phyloP scores from a whole-genome alignment of 192 early-diverging fungal species.

The Gigaspora rosea region DNA sequence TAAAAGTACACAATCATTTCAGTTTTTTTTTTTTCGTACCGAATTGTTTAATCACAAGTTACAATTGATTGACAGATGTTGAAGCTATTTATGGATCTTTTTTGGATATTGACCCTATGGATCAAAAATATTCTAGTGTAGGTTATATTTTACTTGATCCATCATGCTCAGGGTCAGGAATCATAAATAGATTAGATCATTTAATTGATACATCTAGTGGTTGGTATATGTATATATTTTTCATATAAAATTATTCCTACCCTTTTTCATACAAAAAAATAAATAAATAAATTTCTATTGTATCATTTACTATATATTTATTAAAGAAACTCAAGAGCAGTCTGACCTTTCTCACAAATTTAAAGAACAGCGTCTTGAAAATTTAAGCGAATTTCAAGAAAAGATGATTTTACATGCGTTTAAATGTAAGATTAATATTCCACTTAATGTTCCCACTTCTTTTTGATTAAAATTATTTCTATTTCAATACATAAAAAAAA shows the following conservation, averaged over 20 bases:
- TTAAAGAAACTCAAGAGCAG: conserved; percentile 41
- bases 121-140: conserved; percentile 66
- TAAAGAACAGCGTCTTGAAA: conserved; percentile 64
- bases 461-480: neutral
- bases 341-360: conserved; percentile 38
- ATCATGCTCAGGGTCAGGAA: conserved; percentile 94
- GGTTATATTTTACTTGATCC: conserved; percentile 94
- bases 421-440: conserved; percentile 49
- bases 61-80: conserved; percentile 56
- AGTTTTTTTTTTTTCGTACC: neutral
- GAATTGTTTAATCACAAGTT: neutral
- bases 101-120: conserved; percentile 76
- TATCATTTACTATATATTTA: conserved; percentile 26
- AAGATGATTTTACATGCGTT: conserved; percentile 82
- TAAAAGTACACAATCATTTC: conserved; percentile 54
- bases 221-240: conserved; percentile 21
- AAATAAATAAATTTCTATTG: neutral
- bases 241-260: neutral
- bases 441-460: conserved; percentile 21
- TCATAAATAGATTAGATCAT: conserved; percentile 85
- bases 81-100: conserved; percentile 72
- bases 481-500: neutral
- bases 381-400: conserved; percentile 86
- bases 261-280: neutral
- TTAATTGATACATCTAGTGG: conserved; percentile 69